These are phyloP conservation scores for Termitomyces bulborhizus DNA, from an alignment of 768 basidiomycete species.

Conservation along the genomic window DNA sequence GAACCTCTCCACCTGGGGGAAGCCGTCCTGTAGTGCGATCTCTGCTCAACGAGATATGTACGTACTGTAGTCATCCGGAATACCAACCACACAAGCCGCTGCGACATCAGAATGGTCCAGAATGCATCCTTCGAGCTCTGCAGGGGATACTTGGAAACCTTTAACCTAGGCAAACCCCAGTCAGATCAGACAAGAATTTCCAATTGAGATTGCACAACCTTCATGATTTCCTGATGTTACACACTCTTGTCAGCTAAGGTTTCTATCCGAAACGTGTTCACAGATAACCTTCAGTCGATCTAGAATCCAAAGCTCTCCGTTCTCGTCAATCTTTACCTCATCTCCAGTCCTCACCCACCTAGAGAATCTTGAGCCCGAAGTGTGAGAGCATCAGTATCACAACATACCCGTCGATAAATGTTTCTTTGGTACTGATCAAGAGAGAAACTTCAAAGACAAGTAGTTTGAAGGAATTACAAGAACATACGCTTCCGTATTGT, in stretches of 20 bases:
- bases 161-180: constrained; percentile 43
- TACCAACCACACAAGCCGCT: constrained; percentile 58
- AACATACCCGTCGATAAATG: constrained; percentile 58
- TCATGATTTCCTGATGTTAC: constrained; percentile 37
- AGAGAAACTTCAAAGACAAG: not conserved
- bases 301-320: constrained; percentile 52
- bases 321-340: constrained; percentile 47
- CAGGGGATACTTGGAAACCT: constrained; percentile 73
- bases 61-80: constrained; percentile 60
- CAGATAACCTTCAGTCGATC: constrained; percentile 53
- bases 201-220: constrained; percentile 19
- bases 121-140: constrained; percentile 65
- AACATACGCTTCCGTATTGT: constrained; percentile 57
- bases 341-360: constrained; percentile 72
- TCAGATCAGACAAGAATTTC: constrained; percentile 9
- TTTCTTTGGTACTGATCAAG: constrained; percentile 51
- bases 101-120: constrained; percentile 53
- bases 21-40: not conserved
- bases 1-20: constrained; percentile 52
- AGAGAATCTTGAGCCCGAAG: constrained; percentile 1
- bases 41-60: not conserved
- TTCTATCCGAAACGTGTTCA: not conserved
- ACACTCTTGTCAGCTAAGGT: not conserved
- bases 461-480: not conserved
- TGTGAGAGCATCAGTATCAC: not conserved